A percentile compares a stretch with the other conserved stretches of the same genome.
phyloP scores from a whole-genome alignment of 768 basidiomycete genomes.

The Leucosporidium yakuticum region DNA sequence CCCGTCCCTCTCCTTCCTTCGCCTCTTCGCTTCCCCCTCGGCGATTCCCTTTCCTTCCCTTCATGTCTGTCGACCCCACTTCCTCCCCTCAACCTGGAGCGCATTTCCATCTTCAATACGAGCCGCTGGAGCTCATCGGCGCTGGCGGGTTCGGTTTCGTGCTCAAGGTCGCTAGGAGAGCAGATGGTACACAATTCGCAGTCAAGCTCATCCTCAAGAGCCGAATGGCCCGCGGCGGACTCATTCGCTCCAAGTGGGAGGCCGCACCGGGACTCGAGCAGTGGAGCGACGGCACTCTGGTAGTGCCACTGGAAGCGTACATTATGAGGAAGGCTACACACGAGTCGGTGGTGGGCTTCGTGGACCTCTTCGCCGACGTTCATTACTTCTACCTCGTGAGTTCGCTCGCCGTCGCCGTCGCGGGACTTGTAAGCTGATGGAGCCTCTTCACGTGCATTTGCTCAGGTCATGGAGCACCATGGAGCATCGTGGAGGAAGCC shows the following conservation, averaged over 20 bases:
- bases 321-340: constrained; percentile 67
- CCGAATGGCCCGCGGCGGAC: constrained; percentile 34
- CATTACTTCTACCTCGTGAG: constrained; percentile 73
- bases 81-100: constrained; percentile 21
- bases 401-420: not conserved
- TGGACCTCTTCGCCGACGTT: constrained; percentile 74
- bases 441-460: too few relatives aligned
- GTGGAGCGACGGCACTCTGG: constrained; percentile 16
- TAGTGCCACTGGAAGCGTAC: constrained; percentile 72
- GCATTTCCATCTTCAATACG: constrained; percentile 39
- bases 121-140: constrained; percentile 53
- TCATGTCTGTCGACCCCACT: not conserved
- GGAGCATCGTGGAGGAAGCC: constrained; percentile 55
- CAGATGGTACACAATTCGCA: constrained; percentile 62
- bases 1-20: not conserved
- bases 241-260: constrained; percentile 12
- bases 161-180: constrained; percentile 67
- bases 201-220: constrained; percentile 76
- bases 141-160: constrained; percentile 91
- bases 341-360: constrained; percentile 69
- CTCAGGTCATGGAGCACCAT: constrained; percentile 58
- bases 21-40: not conserved
- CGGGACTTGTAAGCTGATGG: not conserved
- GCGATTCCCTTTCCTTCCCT: not conserved
- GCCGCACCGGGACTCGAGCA: not conserved